Evolutionary conservation across 176 grass and related monocot genomes (phyloP), one percentile per base, ranked within the genome.

Genomic region (Saccharum spontaneum): DNA sequence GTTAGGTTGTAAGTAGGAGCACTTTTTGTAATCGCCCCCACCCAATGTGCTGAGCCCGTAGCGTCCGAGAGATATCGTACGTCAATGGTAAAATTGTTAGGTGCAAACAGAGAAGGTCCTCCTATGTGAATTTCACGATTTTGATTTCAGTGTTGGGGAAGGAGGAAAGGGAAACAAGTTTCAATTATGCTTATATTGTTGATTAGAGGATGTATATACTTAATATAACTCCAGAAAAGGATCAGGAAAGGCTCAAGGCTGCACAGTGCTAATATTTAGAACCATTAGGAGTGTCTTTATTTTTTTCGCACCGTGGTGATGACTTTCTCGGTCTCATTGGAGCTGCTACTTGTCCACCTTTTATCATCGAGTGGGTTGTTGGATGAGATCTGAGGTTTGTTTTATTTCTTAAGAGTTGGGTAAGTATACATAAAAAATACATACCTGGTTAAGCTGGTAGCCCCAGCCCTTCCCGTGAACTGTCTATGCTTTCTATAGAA

Each of bases 361-460:
- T 89, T 17, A 78, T 24, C 34, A 67, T 71, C 10, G 7, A 67
- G 10, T 2, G 0, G 18, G 18, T 57, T 57, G 7, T 71, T 57
- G 6, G 33, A 70, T 54, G 16, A 30, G 24, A 43, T 72, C 39
- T 65, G 52, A 54, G 18, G 3, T 55, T 82, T 22, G 6, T 66
- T 64, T 61, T 78, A 8, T 66, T 60, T 26, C 39, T 72, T 63
- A 33, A 70, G 48, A 76, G 38, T 85, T 75, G 23, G 23, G 4
- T 80, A 64, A 52, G 20, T 78, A 52, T 39, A 37, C 30, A 69
- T 8, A 38, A 22, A 69, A 52, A 39, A n/a, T 16, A 46, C 7
- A 26, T 20, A 41, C n/a, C 69, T 45, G 40, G 40, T 49, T 31
- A 73, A 73, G 71, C 43, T 73, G 41, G 23, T 48, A 73, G 9